Evolutionary conservation across 1,284 basidiomycete species (phyloP).

Genomic region (Ceratobasidium sp.): DNA sequence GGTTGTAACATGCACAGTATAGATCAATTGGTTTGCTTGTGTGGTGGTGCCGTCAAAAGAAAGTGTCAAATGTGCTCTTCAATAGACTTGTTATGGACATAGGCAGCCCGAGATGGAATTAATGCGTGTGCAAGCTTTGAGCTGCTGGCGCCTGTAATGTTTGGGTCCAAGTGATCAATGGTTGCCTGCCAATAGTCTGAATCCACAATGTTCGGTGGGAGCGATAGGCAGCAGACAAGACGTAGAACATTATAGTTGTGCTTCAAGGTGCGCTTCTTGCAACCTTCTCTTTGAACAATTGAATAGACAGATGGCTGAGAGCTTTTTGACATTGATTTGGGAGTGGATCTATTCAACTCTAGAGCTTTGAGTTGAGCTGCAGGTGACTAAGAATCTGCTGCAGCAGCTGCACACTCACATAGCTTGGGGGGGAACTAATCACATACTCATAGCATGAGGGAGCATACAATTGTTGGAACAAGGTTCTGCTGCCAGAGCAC

Average conservation of each 20-base stretch:
- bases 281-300: not conserved
- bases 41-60: conserved; percentile 15
- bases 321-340: not conserved
- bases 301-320: not conserved
- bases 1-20: conserved; percentile 49
- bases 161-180: not conserved
- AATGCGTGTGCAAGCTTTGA: not conserved
- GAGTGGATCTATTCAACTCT: no score
- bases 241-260: not conserved
- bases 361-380: not conserved
- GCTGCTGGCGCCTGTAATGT: not conserved
- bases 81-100: conserved; percentile 10
- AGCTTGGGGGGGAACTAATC: not conserved
- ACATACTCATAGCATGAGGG: not conserved
- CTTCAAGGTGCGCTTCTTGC: not conserved
- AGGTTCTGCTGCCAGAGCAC: not conserved
- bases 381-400: not conserved
- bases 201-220: conserved; percentile 1
- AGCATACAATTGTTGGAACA: not conserved
- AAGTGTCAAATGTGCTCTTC: conserved; percentile 6
- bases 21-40: conserved; percentile 15
- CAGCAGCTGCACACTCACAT: not conserved
- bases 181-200: not conserved
- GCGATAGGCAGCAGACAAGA: not conserved
- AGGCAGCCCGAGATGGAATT: conserved; percentile 5